A percentile compares a stretch with the other conserved stretches of the same genome.
Conservation (phyloP, 1,284 basidiomycete species). For the Rhodotorula sp. region DNA sequence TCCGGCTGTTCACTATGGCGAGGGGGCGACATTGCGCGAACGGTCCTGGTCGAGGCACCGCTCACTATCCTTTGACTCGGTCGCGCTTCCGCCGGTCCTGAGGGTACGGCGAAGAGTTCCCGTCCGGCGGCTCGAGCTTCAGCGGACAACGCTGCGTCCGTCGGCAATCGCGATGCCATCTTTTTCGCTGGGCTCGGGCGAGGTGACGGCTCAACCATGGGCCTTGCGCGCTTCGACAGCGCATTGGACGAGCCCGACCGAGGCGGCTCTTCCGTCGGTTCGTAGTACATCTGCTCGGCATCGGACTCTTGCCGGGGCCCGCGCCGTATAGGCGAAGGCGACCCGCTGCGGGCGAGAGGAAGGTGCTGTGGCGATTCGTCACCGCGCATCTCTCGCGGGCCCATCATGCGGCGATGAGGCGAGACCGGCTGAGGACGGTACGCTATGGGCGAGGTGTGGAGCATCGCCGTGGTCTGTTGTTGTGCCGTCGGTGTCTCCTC, state of each 20-base stretch:
- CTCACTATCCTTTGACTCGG: slow-evolving; percentile 9
- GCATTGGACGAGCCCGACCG: not conserved
- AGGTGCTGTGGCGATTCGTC: slow-evolving; percentile 7
- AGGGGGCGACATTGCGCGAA: slow-evolving; percentile 8
- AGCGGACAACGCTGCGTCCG: not conserved
- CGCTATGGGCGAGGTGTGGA: slow-evolving; percentile 13
- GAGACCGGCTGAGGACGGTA: slow-evolving; percentile 13
- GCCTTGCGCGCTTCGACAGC: slow-evolving; percentile 13
- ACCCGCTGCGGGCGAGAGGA: slow-evolving; percentile 16
- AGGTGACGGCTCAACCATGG: slow-evolving; percentile 23
- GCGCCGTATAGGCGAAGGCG: slow-evolving; percentile 13
- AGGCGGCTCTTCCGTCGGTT: not conserved
- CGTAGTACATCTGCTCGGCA: not conserved
- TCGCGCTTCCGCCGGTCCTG: slow-evolving; percentile 9
- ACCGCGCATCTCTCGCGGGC: slow-evolving; percentile 19
- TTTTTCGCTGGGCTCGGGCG: slow-evolving; percentile 33
- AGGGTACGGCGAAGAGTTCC: slow-evolving; percentile 3
- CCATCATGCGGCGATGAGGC: slow-evolving; percentile 18
- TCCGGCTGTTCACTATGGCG: slow-evolving; percentile 3
- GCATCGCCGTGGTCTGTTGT: not conserved
- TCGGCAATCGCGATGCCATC: slow-evolving; percentile 15
- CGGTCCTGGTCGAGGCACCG: slow-evolving; percentile 23
- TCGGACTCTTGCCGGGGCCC: not conserved
- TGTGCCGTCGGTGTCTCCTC: no score
- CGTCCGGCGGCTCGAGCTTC: not conserved